A percentile compares a stretch with the other conserved stretches of the same genome.
Conservation (phyloP, 2,329 filamentous ascomycete genomes). For the Hypoxylon sp. region DNA sequence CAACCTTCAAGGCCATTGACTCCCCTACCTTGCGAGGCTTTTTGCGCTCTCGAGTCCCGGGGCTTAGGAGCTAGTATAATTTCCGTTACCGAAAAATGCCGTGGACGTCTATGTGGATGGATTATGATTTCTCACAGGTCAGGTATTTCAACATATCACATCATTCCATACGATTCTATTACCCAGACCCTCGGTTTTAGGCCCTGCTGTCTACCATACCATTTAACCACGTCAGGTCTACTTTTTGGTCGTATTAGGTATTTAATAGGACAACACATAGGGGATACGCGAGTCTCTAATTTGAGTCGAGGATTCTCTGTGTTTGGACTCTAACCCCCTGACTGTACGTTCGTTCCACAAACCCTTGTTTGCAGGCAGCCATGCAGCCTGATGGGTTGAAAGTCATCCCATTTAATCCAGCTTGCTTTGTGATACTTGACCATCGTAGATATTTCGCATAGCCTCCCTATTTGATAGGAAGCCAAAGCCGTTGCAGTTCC, state of each 20-base stretch:
- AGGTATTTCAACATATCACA: background rate
- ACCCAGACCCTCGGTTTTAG: background rate
- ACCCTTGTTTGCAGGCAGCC: slow-evolving; percentile 14
- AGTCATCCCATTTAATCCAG: background rate
- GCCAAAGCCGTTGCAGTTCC: slow-evolving; percentile 8
- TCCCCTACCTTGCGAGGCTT: background rate
- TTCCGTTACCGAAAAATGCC: slow-evolving; percentile 3
- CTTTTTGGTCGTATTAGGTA: slow-evolving; percentile 18
- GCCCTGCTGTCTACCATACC: background rate
- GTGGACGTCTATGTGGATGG: background rate
- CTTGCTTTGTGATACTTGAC: slow-evolving; percentile 15
- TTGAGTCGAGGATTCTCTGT: slow-evolving; percentile 4
- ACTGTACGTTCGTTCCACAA: slow-evolving; percentile 17
- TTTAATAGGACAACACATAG: slow-evolving; percentile 10
- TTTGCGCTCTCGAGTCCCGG: slow-evolving; percentile 4
- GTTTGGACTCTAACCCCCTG: background rate
- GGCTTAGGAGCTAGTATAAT: slow-evolving; percentile 13
- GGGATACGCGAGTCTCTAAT: slow-evolving; percentile 8
- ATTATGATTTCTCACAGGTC: background rate
- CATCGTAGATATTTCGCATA: slow-evolving; percentile 23
- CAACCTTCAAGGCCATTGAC: slow-evolving; percentile 1
- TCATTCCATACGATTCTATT: background rate
- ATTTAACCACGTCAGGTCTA: slow-evolving; percentile 11
- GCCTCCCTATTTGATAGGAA: slow-evolving; percentile 18
- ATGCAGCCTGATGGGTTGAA: slow-evolving; percentile 18